A percentile compares a stretch with the other conserved stretches of the same genome.
Evolutionary conservation across 306 rosid species (phyloP).

Genomic region (Prunus kanzakura): DNA sequence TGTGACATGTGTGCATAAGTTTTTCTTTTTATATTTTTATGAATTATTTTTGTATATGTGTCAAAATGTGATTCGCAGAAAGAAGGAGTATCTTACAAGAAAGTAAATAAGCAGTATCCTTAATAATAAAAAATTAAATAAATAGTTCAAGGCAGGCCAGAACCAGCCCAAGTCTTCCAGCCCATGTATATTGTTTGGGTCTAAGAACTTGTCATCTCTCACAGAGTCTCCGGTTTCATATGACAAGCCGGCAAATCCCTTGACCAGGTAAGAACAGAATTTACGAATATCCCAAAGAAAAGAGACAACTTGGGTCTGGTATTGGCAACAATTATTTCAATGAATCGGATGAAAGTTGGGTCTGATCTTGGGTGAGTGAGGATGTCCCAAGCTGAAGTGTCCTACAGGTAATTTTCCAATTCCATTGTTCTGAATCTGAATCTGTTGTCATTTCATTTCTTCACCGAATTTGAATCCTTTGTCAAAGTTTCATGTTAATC

Average conservation of each 20-base stretch:
- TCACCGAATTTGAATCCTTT: neutral
- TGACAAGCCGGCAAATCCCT: neutral
- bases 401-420: slow-evolving; percentile 15
- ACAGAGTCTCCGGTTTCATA: neutral
- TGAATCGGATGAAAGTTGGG: neutral
- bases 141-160: neutral
- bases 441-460: neutral
- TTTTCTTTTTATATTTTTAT: no score
- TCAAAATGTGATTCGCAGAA: no score
- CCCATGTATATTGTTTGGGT: neutral
- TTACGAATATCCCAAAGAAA: slow-evolving; percentile 7
- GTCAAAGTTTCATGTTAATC: neutral
- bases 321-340: neutral
- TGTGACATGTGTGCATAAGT: no score
- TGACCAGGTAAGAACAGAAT: neutral
- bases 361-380: slow-evolving; percentile 9
- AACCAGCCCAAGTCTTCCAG: neutral
- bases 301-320: neutral
- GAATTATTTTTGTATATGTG: no score
- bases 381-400: slow-evolving; percentile 23
- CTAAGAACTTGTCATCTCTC: neutral
- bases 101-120: no score
- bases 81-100: fast-evolving
- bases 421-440: neutral
- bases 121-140: neutral